These are phyloP conservation scores for Scenedesmus sp. DNA, from an alignment of 163 green algal species.

Conservation along the genomic window DNA sequence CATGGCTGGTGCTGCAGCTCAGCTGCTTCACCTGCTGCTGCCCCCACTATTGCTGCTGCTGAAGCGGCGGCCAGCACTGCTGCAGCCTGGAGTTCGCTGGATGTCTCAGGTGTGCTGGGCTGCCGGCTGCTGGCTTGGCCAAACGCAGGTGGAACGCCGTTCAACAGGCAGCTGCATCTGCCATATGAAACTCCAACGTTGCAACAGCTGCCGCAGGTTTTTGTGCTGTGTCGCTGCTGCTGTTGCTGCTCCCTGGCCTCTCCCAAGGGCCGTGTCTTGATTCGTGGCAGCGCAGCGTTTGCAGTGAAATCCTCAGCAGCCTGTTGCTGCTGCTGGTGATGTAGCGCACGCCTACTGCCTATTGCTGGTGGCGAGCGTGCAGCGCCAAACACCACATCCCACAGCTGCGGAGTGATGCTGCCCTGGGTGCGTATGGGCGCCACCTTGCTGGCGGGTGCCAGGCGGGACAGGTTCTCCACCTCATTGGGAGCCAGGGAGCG, in stretches of 20 bases:
- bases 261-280: conserved; percentile 38
- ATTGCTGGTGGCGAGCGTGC: background rate
- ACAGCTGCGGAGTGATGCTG: conserved; percentile 52
- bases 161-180: background rate
- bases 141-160: background rate
- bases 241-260: conserved; percentile 32
- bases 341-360: conserved; percentile 29
- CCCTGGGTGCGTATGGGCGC: conserved; percentile 16
- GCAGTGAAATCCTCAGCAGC: background rate
- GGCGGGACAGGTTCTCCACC: conserved; percentile 38
- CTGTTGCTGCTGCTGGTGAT: conserved; percentile 27
- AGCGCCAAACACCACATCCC: conserved; percentile 46
- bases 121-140: conserved; percentile 13
- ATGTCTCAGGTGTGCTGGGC: background rate
- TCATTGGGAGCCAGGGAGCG: conserved; percentile 25
- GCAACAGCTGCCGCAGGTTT: background rate
- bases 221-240: background rate
- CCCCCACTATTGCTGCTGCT: conserved; percentile 1
- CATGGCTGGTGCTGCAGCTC: background rate
- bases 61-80: conserved; percentile 12
- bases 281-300: conserved; percentile 33
- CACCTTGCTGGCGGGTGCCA: conserved; percentile 41
- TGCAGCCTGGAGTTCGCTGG: background rate
- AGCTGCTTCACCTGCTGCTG: conserved; percentile 27
- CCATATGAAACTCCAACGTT: too few species aligned